Conservation (phyloP, 2,329 filamentous ascomycete genomes). For the Pseudogymnoascus destructans region DNA sequence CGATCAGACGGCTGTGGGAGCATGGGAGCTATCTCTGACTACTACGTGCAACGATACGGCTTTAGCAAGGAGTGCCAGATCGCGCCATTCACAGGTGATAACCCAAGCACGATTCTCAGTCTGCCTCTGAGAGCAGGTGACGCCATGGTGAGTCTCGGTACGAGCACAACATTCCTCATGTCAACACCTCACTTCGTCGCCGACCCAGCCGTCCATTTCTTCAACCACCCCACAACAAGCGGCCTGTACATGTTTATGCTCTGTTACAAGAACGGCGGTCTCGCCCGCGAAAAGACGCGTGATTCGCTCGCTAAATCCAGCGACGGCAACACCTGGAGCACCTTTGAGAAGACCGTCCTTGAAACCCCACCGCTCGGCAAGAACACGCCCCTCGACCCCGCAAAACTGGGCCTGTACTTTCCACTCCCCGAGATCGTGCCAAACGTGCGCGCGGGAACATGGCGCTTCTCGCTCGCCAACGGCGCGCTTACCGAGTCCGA, state of each 20-base stretch:
- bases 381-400: constrained; percentile 38
- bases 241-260: constrained; percentile 99
- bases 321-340: constrained; percentile 53
- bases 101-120: constrained; percentile 86
- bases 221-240: constrained; percentile 86
- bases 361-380: constrained; percentile 57
- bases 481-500: constrained; percentile 27
- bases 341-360: constrained; percentile 64
- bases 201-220: constrained; percentile 87
- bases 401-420: constrained; percentile 89
- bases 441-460: constrained; percentile 73
- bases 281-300: constrained; percentile 80
- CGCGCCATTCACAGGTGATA: constrained; percentile 86
- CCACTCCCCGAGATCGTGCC: constrained; percentile 91
- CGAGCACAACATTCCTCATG: constrained; percentile 96
- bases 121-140: constrained; percentile 78
- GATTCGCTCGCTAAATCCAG: constrained; percentile 54
- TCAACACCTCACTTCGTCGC: constrained; percentile 84
- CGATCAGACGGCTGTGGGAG: constrained; percentile 66
- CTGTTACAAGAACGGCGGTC: constrained; percentile 96
- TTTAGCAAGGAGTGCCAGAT: constrained; percentile 65
- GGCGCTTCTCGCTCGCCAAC: constrained; percentile 58
- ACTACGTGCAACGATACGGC: constrained; percentile 68
- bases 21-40: constrained; percentile 61
- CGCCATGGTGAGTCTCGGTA: constrained; percentile 88